phyloP scores from a whole-genome alignment of 257 asterid genomes.

The Gardenia jasminoides region DNA sequence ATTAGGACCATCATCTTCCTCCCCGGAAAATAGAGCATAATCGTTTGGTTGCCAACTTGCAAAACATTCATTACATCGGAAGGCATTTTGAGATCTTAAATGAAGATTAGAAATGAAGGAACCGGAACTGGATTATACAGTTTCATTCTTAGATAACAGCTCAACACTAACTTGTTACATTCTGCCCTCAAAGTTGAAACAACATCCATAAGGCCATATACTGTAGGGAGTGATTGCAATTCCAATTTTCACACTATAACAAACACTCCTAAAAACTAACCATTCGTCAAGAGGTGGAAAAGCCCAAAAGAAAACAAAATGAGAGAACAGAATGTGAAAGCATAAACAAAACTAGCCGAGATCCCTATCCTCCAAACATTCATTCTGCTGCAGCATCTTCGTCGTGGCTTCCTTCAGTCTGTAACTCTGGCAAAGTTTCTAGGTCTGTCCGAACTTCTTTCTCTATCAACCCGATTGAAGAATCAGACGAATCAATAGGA shows the following conservation, averaged over 20 bases:
- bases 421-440: conserved; percentile 65
- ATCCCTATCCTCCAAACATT: conserved; percentile 20
- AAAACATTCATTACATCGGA: background rate
- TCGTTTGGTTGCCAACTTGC: background rate
- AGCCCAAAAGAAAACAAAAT: conserved; percentile 6
- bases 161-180: conserved; percentile 28
- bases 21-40: too few relatives aligned
- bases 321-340: conserved; percentile 19
- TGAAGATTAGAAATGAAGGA: conserved; percentile 9
- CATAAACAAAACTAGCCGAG: conserved; percentile 11
- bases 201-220: conserved; percentile 5
- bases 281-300: conserved; percentile 17
- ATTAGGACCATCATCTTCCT: too few relatives aligned
- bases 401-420: conserved; percentile 52
- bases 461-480: conserved; percentile 48
- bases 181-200: conserved; percentile 31
- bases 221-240: conserved; percentile 20
- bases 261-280: conserved; percentile 21
- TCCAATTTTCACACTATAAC: conserved; percentile 23
- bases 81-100: background rate
- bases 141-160: conserved; percentile 1
- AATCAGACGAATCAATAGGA: conserved; percentile 56
- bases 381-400: conserved; percentile 77
- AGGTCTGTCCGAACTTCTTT: conserved; percentile 50
- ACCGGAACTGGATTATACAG: conserved; percentile 26